Conservation (phyloP, 768 basidiomycete genomes). For the Hypholoma fasciculare region DNA sequence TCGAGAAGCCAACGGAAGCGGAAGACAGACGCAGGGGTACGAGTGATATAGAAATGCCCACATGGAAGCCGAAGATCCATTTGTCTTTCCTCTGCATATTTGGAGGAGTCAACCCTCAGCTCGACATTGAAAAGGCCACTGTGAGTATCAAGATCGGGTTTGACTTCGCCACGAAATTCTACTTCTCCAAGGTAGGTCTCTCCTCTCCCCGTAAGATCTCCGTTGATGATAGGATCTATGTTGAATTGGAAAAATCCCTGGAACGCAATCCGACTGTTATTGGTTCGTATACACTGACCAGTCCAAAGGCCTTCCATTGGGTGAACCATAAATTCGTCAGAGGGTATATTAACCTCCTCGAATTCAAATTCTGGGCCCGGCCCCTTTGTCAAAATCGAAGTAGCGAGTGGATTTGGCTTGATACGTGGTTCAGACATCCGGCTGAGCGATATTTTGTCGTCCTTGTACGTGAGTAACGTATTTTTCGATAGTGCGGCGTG, state of each 20-base stretch:
- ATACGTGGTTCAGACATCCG: not conserved
- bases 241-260: not conserved
- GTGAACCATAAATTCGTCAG: not conserved
- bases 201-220: constrained; percentile 1
- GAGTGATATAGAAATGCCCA: constrained; percentile 1
- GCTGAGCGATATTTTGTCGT: not conserved
- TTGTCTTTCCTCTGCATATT: not conserved
- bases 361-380: not conserved
- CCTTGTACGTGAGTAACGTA: constrained; percentile 2
- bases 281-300: not conserved
- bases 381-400: constrained; percentile 7
- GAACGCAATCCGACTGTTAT: not conserved
- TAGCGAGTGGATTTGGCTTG: not conserved
- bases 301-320: constrained; percentile 5
- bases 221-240: constrained; percentile 1
- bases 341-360: not conserved
- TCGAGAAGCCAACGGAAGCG: constrained; percentile 8
- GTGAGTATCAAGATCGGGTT: not conserved
- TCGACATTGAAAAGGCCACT: not conserved
- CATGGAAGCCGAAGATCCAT: not conserved
- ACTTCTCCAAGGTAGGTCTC: not conserved
- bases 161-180: not conserved
- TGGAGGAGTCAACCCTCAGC: not conserved
- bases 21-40: not conserved
- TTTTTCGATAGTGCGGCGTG: not conserved